Percentiles rank a stretch among this genome's conserved stretches.
These are phyloP conservation scores for Talaromyces sp. DNA, from an alignment of 2,329 filamentous ascomycete species.

Conservation along the genomic window DNA sequence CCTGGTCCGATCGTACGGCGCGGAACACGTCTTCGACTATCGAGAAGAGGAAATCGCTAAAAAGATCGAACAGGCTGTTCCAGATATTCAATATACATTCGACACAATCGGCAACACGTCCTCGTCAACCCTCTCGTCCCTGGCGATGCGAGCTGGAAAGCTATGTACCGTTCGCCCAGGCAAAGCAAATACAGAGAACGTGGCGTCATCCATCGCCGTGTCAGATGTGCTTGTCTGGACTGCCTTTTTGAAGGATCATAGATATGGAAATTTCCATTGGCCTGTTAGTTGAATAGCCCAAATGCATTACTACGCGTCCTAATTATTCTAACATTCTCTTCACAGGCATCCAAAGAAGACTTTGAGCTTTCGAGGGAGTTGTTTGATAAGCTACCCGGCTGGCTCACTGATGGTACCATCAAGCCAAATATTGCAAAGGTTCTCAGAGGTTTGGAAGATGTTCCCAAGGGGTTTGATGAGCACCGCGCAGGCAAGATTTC, in stretches of 20 bases:
- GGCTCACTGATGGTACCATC: slow-evolving; percentile 23
- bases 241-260: slow-evolving; percentile 24
- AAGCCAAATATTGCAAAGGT: slow-evolving; percentile 26
- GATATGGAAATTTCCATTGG: slow-evolving; percentile 29
- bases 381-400: slow-evolving; percentile 30
- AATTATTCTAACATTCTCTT: background rate
- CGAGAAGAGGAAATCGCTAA: slow-evolving; percentile 28
- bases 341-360: slow-evolving; percentile 29
- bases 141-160: background rate
- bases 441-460: slow-evolving; percentile 29
- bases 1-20: slow-evolving; percentile 26
- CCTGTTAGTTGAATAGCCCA: slow-evolving; percentile 24
- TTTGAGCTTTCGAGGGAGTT: slow-evolving; percentile 32
- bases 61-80: slow-evolving; percentile 26
- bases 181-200: background rate
- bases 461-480: slow-evolving; percentile 32
- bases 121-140: background rate
- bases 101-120: background rate
- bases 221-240: slow-evolving; percentile 19
- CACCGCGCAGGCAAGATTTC: slow-evolving; percentile 30
- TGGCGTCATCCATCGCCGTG: background rate
- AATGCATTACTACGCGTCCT: background rate
- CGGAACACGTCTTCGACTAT: slow-evolving; percentile 35
- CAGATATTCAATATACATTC: slow-evolving; percentile 28
- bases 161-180: slow-evolving; percentile 1